Conservation (phyloP, 2,329 filamentous ascomycete genomes). For the Neofusicoccum sp. region DNA sequence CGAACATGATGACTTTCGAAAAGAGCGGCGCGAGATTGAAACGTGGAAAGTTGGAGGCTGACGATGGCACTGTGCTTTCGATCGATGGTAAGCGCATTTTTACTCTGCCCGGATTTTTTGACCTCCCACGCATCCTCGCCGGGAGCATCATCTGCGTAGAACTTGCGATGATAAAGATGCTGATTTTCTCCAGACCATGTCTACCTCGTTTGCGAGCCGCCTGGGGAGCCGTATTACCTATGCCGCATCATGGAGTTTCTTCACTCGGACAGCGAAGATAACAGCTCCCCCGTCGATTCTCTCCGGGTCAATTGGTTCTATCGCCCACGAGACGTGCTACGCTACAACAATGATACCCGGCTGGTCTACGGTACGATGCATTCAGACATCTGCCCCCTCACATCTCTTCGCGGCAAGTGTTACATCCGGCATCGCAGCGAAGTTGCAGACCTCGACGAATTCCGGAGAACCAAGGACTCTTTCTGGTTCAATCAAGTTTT, state of each 20-base stretch:
- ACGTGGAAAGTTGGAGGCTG: constrained; percentile 68
- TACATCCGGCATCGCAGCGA: constrained; percentile 85
- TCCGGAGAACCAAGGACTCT: constrained; percentile 77
- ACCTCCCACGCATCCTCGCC: background rate
- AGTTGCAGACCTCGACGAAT: constrained; percentile 77
- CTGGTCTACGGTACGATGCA: constrained; percentile 97
- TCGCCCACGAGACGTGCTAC: constrained; percentile 90
- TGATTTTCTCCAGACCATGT: constrained; percentile 66
- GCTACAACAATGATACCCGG: constrained; percentile 86
- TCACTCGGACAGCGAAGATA: constrained; percentile 70
- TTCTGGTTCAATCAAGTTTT: constrained; percentile 99
- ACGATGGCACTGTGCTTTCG: constrained; percentile 81
- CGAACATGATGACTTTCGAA: constrained; percentile 88
- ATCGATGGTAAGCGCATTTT: constrained; percentile 71
- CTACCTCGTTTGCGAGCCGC: constrained; percentile 95
- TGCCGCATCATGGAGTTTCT: constrained; percentile 98
- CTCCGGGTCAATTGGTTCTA: constrained; percentile 98
- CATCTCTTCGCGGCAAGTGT: constrained; percentile 90
- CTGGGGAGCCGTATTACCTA: constrained; percentile 95
- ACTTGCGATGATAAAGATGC: constrained; percentile 23
- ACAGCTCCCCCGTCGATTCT: constrained; percentile 72
- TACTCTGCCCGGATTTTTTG: background rate
- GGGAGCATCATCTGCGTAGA: background rate
- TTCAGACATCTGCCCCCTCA: constrained; percentile 90
- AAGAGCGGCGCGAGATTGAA: constrained; percentile 50